These are phyloP conservation scores for Aspergillus sclerotioniger DNA, from an alignment of 495 filamentous ascomycete species.

Conservation along the genomic window DNA sequence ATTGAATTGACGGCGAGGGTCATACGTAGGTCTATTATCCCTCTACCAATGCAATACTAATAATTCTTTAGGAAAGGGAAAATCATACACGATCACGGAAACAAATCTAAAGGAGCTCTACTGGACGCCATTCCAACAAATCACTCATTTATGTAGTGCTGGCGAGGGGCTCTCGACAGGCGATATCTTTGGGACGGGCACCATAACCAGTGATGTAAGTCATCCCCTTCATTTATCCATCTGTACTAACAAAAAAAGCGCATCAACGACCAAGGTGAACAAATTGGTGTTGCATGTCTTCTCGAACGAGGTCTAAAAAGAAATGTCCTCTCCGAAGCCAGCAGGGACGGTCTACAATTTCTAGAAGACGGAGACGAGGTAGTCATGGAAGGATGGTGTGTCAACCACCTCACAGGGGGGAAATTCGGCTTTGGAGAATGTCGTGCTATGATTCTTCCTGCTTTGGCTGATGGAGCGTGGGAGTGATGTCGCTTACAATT, in stretches of 20 bases:
- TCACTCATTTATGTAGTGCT: constrained; percentile 21
- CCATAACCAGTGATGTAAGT: constrained; percentile 21
- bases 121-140: constrained; percentile 28
- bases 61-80: constrained; percentile 18
- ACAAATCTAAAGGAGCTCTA: constrained; percentile 27
- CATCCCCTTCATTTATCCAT: neutral
- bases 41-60: neutral
- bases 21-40: constrained; percentile 21
- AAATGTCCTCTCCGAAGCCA: constrained; percentile 6
- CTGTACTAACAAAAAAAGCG: constrained; percentile 6
- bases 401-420: constrained; percentile 9
- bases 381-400: constrained; percentile 26
- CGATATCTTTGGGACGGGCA: constrained; percentile 29
- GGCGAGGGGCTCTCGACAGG: constrained; percentile 23
- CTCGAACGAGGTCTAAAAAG: constrained; percentile 17
- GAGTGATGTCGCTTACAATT: neutral
- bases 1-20: constrained; percentile 18
- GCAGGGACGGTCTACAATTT: constrained; percentile 11
- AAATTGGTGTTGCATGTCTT: constrained; percentile 21
- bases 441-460: constrained; percentile 19
- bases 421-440: constrained; percentile 26
- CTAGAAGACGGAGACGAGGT: constrained; percentile 29
- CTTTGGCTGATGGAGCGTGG: neutral
- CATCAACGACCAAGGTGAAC: constrained; percentile 13
- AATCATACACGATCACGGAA: constrained; percentile 17